Conservation (phyloP, 1,139 yeast species). For the Wickerhamiella infanticola region DNA sequence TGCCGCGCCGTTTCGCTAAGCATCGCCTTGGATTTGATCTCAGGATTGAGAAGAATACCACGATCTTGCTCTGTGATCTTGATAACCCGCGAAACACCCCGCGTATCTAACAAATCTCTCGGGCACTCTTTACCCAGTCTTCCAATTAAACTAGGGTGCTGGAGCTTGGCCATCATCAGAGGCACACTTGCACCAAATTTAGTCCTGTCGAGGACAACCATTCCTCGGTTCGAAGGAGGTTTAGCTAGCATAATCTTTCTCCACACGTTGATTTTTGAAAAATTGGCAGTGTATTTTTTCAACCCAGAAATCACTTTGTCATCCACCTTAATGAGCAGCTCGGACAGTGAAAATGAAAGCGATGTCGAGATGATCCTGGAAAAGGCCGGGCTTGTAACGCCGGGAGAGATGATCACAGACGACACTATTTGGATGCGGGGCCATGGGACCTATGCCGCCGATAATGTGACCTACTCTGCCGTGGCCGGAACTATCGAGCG, state of each 20-base stretch:
- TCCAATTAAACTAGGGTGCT: conserved; percentile 45
- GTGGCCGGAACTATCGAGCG: conserved; percentile 84
- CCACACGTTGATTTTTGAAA: neutral
- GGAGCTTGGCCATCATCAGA: conserved; percentile 51
- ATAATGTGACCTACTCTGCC: conserved; percentile 60
- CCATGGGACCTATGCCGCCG: conserved; percentile 81
- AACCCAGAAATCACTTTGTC: neutral
- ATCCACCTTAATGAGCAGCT: neutral
- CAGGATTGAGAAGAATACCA: conserved; percentile 53
- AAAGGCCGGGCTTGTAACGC: conserved; percentile 44
- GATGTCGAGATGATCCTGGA: conserved; percentile 1
- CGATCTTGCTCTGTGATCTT: conserved; percentile 16
- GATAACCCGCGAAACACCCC: conserved; percentile 13
- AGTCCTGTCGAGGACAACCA: conserved; percentile 49
- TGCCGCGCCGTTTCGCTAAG: conserved; percentile 32
- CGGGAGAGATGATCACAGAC: conserved; percentile 93
- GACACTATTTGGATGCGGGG: conserved; percentile 99
- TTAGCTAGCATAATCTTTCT: neutral
- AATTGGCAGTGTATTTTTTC: neutral
- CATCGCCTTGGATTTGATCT: conserved; percentile 27
- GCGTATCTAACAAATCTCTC: conserved; percentile 23
- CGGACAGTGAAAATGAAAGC: neutral
- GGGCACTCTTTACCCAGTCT: conserved; percentile 32
- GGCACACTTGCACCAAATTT: conserved; percentile 43
- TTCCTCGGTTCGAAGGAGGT: conserved; percentile 57